Evolutionary conservation across 176 grass and related monocot genomes (phyloP).

Genomic region (Rhynchospora tenuis): DNA sequence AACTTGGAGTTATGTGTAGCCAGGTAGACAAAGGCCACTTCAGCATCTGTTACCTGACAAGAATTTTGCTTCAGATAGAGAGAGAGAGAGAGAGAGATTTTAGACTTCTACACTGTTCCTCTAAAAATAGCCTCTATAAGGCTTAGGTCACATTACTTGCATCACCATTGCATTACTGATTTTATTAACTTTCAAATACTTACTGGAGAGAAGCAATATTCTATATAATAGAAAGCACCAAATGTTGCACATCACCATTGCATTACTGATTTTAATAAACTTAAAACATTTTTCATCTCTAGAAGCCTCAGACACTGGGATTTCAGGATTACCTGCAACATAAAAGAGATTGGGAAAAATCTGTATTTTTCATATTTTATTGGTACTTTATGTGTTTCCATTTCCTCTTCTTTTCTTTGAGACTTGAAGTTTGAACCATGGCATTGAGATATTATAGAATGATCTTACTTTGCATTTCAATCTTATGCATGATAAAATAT

Average conservation of each 20-base stretch:
- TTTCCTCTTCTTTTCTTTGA: not conserved
- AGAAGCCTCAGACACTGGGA: not conserved
- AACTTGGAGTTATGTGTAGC: not conserved
- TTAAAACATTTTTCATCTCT: not conserved
- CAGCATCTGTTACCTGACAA: not conserved
- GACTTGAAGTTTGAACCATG: not conserved
- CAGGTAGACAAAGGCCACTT: not conserved
- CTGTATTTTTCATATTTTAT: not conserved
- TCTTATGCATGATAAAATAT: conserved; percentile 2
- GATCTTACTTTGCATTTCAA: not conserved
- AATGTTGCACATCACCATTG: no score
- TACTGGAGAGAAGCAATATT: not conserved
- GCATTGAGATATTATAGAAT: not conserved
- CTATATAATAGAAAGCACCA: not conserved
- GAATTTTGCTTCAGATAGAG: not conserved
- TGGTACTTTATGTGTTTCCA: not conserved
- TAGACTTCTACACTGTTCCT: no score
- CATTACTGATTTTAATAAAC: not conserved
- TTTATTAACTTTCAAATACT: not conserved
- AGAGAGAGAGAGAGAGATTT: no score
- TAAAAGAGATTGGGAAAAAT: not conserved
- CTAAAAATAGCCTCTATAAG: no score
- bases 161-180: not conserved
- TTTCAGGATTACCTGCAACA: not conserved
- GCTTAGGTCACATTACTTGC: no score